Percentiles rank a stretch among this genome's conserved stretches.
Evolutionary conservation across 768 basidiomycete species (phyloP).

Genomic region (Lanmaoa pseudosensibilis): DNA sequence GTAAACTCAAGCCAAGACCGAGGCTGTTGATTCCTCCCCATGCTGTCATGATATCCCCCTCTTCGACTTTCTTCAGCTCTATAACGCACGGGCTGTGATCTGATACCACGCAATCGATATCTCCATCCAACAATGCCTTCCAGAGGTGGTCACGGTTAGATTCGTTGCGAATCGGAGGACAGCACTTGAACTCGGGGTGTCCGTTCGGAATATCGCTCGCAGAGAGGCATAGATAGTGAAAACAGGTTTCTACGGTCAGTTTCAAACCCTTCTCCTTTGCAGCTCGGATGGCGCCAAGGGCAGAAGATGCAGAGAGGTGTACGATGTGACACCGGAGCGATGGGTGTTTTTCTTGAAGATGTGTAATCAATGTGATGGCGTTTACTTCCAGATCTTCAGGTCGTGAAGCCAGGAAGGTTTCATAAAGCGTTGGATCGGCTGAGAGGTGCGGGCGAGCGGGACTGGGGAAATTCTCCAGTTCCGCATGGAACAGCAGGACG

Average conservation of each 20-base stretch:
- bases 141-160: slow-evolving; percentile 76
- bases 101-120: slow-evolving; percentile 91
- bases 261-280: slow-evolving; percentile 65
- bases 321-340: slow-evolving; percentile 87
- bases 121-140: slow-evolving; percentile 76
- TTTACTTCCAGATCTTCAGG: slow-evolving; percentile 77
- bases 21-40: slow-evolving; percentile 96
- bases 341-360: slow-evolving; percentile 61
- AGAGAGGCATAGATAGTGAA: slow-evolving; percentile 88
- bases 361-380: slow-evolving; percentile 77
- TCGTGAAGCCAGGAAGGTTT: slow-evolving; percentile 83
- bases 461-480: slow-evolving; percentile 52
- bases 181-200: slow-evolving; percentile 90
- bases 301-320: slow-evolving; percentile 85
- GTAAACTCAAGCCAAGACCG: slow-evolving; percentile 81
- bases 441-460: slow-evolving; percentile 16
- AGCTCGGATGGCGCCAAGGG: slow-evolving; percentile 71
- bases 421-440: slow-evolving; percentile 58
- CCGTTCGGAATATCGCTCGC: slow-evolving; percentile 73
- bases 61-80: slow-evolving; percentile 74
- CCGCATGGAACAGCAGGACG: slow-evolving; percentile 90
- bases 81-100: slow-evolving; percentile 93
- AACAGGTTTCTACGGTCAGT: slow-evolving; percentile 94
- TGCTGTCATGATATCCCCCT: slow-evolving; percentile 81
- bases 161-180: slow-evolving; percentile 83